phyloP scores from a whole-genome alignment of 257 asterid species.

The Gynochthodes officinalis region DNA sequence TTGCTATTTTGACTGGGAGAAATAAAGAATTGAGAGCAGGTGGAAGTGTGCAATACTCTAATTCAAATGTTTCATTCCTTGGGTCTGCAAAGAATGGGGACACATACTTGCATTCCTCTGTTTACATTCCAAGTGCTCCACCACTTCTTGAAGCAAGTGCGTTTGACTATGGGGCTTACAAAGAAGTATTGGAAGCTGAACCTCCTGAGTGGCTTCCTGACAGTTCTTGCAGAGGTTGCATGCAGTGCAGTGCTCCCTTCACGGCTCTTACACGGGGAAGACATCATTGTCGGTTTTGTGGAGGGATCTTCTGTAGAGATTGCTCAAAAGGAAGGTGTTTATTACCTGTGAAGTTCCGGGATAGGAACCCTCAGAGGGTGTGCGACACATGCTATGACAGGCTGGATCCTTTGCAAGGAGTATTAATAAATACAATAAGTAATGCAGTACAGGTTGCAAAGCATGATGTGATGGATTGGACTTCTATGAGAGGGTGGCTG shows the following conservation, averaged over 20 bases:
- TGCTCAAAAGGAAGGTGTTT: slow-evolving; percentile 95
- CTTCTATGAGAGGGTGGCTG: slow-evolving; percentile 91
- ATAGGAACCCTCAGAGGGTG: slow-evolving; percentile 94
- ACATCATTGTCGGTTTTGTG: slow-evolving; percentile 98
- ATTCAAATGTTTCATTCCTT: slow-evolving; percentile 77
- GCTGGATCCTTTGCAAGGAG: slow-evolving; percentile 92
- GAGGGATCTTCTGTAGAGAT: slow-evolving; percentile 83
- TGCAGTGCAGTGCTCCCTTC: slow-evolving; percentile 89
- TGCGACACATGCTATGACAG: slow-evolving; percentile 96
- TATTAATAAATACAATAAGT: slow-evolving; percentile 81
- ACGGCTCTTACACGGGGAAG: slow-evolving; percentile 95
- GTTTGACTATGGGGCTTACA: slow-evolving; percentile 56
- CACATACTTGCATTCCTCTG: slow-evolving; percentile 78
- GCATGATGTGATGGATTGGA: slow-evolving; percentile 99
- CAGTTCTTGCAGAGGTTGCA: slow-evolving; percentile 71
- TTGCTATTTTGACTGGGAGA: slow-evolving; percentile 70
- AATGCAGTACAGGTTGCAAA: slow-evolving; percentile 85
- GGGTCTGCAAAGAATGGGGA: slow-evolving; percentile 87
- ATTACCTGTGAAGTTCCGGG: slow-evolving; percentile 83
- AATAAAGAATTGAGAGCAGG: slow-evolving; percentile 40
- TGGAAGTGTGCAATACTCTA: slow-evolving; percentile 43
- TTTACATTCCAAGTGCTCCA: slow-evolving; percentile 95
- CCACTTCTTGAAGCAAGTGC: slow-evolving; percentile 75
- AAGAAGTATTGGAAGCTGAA: slow-evolving; percentile 90
- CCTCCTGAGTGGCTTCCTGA: slow-evolving; percentile 99